Evolutionary conservation across 2,329 filamentous ascomycete genomes (phyloP).

Genomic region (Coniosporium uncinatum): DNA sequence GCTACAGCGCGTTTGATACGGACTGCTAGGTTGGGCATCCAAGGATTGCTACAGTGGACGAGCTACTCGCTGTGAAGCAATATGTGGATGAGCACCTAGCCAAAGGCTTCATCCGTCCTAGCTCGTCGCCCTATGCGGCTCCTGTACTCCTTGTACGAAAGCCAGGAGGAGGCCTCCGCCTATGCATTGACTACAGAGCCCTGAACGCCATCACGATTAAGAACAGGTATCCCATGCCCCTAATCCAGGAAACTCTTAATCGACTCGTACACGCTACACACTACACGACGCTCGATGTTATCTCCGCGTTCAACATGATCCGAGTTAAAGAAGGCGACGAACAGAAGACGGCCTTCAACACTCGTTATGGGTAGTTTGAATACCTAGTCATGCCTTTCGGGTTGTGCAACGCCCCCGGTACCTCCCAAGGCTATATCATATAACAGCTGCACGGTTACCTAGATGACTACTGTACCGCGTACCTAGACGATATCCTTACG

Average conservation of each 20-base stretch:
- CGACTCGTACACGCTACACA: constrained; percentile 13
- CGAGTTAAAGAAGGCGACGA: constrained; percentile 21
- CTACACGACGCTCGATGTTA: constrained; percentile 24
- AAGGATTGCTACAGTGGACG: too few species aligned
- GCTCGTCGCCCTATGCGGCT: neutral
- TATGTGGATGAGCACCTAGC: constrained; percentile 1
- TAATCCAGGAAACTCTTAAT: constrained; percentile 22
- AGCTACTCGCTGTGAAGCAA: neutral
- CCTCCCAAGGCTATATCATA: constrained; percentile 17
- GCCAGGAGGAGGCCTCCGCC: constrained; percentile 15
- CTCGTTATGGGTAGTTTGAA: constrained; percentile 22
- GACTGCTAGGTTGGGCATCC: too few species aligned
- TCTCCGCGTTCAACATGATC: constrained; percentile 21
- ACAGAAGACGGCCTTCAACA: constrained; percentile 26
- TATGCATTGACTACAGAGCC: constrained; percentile 27
- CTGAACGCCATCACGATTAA: constrained; percentile 28
- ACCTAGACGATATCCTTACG: constrained; percentile 16
- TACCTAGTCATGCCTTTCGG: constrained; percentile 21
- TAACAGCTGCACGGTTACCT: constrained; percentile 10
- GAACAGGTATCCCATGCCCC: constrained; percentile 20
- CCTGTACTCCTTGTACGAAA: constrained; percentile 25
- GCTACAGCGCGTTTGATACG: too few species aligned
- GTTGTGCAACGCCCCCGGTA: constrained; percentile 8
- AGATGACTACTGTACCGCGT: constrained; percentile 12
- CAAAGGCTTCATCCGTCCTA: constrained; percentile 2